These are phyloP conservation scores for Fragilaria crotonensis DNA, from an alignment of 108 stramenopile genomes.

Conservation along the genomic window DNA sequence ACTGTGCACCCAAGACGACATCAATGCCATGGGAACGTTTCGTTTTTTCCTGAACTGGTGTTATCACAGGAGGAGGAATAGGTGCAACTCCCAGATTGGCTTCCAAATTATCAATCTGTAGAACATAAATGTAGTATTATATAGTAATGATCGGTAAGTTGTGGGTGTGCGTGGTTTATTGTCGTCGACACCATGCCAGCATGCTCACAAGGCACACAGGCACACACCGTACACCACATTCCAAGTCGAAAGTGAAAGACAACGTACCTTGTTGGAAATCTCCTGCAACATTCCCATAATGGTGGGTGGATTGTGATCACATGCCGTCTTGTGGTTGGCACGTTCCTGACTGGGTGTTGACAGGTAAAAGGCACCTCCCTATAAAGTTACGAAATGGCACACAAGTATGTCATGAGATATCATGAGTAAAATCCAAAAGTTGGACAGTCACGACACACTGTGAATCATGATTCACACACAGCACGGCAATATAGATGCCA, in stretches of 20 bases:
- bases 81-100: conserved; percentile 8
- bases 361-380: too few relatives aligned
- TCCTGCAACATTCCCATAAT: conserved; percentile 34
- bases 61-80: background rate
- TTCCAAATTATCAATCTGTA: conserved; percentile 3
- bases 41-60: conserved; percentile 6
- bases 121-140: background rate
- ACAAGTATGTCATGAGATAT: too few relatives aligned
- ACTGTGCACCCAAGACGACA: conserved; percentile 92
- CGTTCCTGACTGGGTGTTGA: too few relatives aligned
- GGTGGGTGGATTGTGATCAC: conserved; percentile 7
- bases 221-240: too few relatives aligned
- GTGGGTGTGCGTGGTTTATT: conserved; percentile 7
- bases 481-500: too few relatives aligned
- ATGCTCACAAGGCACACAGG: too few relatives aligned
- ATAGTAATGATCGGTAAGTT: background rate
- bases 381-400: too few relatives aligned
- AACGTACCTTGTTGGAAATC: conserved; percentile 20
- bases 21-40: conserved; percentile 58
- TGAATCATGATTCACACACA: too few relatives aligned
- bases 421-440: too few relatives aligned
- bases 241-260: too few relatives aligned
- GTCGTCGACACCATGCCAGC: conserved; percentile 4
- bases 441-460: too few relatives aligned
- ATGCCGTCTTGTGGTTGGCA: too few relatives aligned